Conservation (phyloP, 305 asterid genomes). For the Ajuga reptans region DNA sequence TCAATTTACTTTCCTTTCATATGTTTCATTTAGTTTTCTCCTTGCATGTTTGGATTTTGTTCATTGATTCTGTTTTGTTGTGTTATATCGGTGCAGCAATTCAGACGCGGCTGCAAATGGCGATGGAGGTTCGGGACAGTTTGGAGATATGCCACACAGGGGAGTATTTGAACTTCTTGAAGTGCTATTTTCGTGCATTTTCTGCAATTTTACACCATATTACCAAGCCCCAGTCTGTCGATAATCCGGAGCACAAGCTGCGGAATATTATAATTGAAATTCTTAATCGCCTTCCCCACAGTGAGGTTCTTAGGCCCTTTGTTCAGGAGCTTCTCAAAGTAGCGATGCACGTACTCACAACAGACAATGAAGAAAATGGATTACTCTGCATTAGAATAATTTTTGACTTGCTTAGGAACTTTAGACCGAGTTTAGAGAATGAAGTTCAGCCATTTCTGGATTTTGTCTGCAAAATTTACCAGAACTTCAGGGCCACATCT, state of each 20-base stretch:
- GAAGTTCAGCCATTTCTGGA: slow-evolving; percentile 98
- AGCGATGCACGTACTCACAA: slow-evolving; percentile 83
- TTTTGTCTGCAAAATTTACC: slow-evolving; percentile 93
- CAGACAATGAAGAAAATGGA: slow-evolving; percentile 93
- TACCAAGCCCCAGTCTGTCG: slow-evolving; percentile 81
- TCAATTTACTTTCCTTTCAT: background rate
- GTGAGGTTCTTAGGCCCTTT: slow-evolving; percentile 90
- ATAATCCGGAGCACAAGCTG: slow-evolving; percentile 86
- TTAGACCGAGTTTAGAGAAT: slow-evolving; percentile 77
- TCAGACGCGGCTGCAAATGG: slow-evolving; percentile 84
- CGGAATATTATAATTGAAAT: slow-evolving; percentile 81
- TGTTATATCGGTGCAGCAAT: slow-evolving; percentile 48
- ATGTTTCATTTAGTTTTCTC: background rate
- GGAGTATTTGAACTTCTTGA: slow-evolving; percentile 88
- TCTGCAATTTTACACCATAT: slow-evolving; percentile 60
- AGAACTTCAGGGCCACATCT: slow-evolving; percentile 81
- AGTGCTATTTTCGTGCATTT: slow-evolving; percentile 85
- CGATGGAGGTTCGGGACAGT: slow-evolving; percentile 97
- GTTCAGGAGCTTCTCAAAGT: slow-evolving; percentile 94
- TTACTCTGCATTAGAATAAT: slow-evolving; percentile 88
- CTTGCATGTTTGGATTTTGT: background rate
- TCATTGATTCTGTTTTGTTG: slow-evolving; percentile 12
- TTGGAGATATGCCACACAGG: slow-evolving; percentile 98
- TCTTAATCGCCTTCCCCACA: slow-evolving; percentile 90
- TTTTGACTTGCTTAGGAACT: slow-evolving; percentile 92